These are phyloP conservation scores for Sporothrix curviconia DNA, from an alignment of 2,329 filamentous ascomycete species.

Conservation along the genomic window DNA sequence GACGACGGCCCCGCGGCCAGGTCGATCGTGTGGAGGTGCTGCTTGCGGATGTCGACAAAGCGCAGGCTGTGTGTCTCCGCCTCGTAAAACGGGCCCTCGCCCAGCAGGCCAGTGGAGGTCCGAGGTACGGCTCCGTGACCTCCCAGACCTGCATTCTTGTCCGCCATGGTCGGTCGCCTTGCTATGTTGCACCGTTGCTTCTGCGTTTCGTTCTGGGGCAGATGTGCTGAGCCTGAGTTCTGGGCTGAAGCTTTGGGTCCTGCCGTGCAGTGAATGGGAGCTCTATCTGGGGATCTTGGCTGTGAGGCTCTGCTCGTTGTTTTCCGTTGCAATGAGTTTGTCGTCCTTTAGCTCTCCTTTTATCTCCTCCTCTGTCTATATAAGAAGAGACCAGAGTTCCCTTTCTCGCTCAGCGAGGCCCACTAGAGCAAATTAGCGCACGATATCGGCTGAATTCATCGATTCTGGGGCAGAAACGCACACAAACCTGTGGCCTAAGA, in stretches of 20 bases:
- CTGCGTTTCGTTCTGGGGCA: too few relatives aligned
- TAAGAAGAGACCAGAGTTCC: not conserved
- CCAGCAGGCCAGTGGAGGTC: slow-evolving; percentile 57
- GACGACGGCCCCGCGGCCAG: slow-evolving; percentile 57
- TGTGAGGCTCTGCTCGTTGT: too few relatives aligned
- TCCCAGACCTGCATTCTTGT: slow-evolving; percentile 40
- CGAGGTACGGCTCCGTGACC: slow-evolving; percentile 48
- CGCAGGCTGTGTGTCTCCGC: slow-evolving; percentile 57
- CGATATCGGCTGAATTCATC: not conserved
- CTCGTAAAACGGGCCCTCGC: slow-evolving; percentile 72
- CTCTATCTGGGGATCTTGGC: too few relatives aligned
- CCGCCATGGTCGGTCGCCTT: slow-evolving; percentile 1
- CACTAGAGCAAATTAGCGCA: slow-evolving; percentile 5
- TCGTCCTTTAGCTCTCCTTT: too few relatives aligned
- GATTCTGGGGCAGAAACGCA: not conserved
- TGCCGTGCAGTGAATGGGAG: too few relatives aligned
- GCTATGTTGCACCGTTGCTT: not conserved
- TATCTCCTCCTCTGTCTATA: too few relatives aligned
- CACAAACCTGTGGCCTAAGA: too few relatives aligned
- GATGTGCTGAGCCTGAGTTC: too few relatives aligned
- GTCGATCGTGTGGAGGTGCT: slow-evolving; percentile 65
- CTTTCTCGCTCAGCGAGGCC: not conserved
- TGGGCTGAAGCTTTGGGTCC: too few relatives aligned
- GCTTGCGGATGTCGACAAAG: slow-evolving; percentile 77
- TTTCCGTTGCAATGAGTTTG: too few relatives aligned